phyloP scores from a whole-genome alignment of 2,329 filamentous ascomycete species.

The Penicillium oxalicum region DNA sequence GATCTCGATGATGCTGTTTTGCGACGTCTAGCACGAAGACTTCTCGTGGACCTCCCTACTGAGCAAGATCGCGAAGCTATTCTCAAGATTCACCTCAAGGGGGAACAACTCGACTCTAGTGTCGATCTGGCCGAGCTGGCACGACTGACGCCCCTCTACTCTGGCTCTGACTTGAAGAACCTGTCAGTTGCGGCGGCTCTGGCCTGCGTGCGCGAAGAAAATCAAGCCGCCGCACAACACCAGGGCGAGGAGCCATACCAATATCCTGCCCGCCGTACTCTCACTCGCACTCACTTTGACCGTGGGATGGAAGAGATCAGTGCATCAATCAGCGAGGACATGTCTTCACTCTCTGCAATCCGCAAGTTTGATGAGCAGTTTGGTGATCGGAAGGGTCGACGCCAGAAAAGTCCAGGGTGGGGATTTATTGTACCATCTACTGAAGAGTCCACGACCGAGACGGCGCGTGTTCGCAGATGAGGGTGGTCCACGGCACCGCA shows the following conservation, averaged over 20 bases:
- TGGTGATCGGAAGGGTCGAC: conserved; percentile 67
- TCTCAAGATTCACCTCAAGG: conserved; percentile 46
- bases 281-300: conserved; percentile 70
- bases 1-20: conserved; percentile 67
- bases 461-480: conserved; percentile 39
- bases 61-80: conserved; percentile 43
- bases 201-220: conserved; percentile 45
- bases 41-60: conserved; percentile 46
- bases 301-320: conserved; percentile 81
- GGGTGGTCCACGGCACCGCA: background rate
- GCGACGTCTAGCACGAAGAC: conserved; percentile 45
- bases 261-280: conserved; percentile 63
- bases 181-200: conserved; percentile 47
- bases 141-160: conserved; percentile 44
- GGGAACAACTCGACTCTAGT: conserved; percentile 39
- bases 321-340: conserved; percentile 89
- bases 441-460: conserved; percentile 29
- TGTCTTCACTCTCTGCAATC: conserved; percentile 78
- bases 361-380: conserved; percentile 95
- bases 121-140: conserved; percentile 42
- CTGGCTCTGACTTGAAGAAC: conserved; percentile 50
- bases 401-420: conserved; percentile 52
- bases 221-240: conserved; percentile 34
- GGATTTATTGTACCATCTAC: conserved; percentile 43
- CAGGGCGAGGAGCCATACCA: conserved; percentile 43